phyloP scores from a whole-genome alignment of 2,329 filamentous ascomycete species.

The Colletotrichum simmondsii region DNA sequence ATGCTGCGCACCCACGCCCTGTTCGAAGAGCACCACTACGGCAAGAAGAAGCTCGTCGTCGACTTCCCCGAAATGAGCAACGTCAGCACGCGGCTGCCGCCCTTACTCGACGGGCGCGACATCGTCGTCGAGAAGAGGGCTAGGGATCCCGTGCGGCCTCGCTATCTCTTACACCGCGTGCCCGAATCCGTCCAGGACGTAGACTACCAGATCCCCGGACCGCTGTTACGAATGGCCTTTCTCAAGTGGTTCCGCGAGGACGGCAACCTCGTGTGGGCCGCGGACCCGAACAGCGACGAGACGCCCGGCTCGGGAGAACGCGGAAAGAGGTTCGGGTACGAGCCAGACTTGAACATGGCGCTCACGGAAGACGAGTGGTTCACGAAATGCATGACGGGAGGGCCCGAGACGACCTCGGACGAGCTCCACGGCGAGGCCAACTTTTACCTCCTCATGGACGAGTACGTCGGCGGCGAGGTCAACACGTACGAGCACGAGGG shows the following conservation, averaged over 20 bases:
- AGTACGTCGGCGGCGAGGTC: conserved; percentile 36
- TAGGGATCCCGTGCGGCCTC: conserved; percentile 10
- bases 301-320: conserved; percentile 20
- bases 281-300: background rate
- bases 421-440: conserved; percentile 30
- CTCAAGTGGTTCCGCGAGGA: conserved; percentile 32
- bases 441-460: conserved; percentile 22
- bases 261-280: conserved; percentile 26
- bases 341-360: conserved; percentile 44
- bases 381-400: conserved; percentile 44
- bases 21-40: conserved; percentile 49
- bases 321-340: background rate
- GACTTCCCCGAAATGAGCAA: conserved; percentile 36
- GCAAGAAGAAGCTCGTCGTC: conserved; percentile 39
- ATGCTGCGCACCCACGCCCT: conserved; percentile 48
- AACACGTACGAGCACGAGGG: conserved; percentile 6
- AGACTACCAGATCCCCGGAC: conserved; percentile 39
- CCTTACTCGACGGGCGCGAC: conserved; percentile 34
- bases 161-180: conserved; percentile 32
- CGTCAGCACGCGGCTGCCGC: conserved; percentile 42
- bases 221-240: conserved; percentile 19
- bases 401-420: conserved; percentile 31
- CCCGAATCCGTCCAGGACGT: conserved; percentile 38
- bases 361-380: conserved; percentile 48
- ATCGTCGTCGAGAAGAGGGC: conserved; percentile 3